These are phyloP conservation scores for Xylaria sp. DNA, from an alignment of 2,329 filamentous ascomycete species.

Conservation along the genomic window DNA sequence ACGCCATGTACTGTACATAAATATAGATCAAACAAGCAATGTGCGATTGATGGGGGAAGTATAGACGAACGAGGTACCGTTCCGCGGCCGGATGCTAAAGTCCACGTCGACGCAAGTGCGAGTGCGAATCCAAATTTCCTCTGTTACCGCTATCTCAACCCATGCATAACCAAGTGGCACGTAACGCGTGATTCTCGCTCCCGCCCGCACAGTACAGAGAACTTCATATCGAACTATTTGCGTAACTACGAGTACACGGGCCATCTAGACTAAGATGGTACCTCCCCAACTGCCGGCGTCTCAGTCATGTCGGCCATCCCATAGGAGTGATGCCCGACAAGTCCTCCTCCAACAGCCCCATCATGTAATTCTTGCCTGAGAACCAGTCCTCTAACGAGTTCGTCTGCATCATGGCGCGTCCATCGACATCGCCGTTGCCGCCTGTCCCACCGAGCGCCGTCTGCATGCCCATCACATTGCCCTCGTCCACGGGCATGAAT, in stretches of 20 bases:
- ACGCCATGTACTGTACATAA: constrained; percentile 31
- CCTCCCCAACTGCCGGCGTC: neutral
- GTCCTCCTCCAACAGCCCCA: constrained; percentile 43
- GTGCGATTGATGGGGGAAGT: neutral
- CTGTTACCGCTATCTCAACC: neutral
- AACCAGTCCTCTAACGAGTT: constrained; percentile 44
- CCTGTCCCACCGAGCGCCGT: neutral
- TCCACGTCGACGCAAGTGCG: constrained; percentile 3
- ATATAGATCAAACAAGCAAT: constrained; percentile 1
- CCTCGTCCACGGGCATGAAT: constrained; percentile 39
- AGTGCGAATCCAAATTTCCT: constrained; percentile 9
- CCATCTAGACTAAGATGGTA: too few relatives aligned
- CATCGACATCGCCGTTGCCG: neutral
- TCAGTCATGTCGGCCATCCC: constrained; percentile 30
- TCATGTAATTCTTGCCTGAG: constrained; percentile 42
- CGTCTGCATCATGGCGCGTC: constrained; percentile 32
- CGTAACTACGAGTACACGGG: constrained; percentile 6
- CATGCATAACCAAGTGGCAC: constrained; percentile 7
- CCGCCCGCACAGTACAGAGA: neutral
- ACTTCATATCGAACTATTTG: neutral
- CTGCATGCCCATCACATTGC: constrained; percentile 9
- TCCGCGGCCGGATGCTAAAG: neutral
- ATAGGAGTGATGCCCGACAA: constrained; percentile 40
- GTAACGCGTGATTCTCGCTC: too few relatives aligned
- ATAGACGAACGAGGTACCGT: neutral